Percentiles rank a stretch among this genome's conserved stretches.
Conservation (phyloP, 208 protist species). For the Blastocrithidia nonstop region DNA sequence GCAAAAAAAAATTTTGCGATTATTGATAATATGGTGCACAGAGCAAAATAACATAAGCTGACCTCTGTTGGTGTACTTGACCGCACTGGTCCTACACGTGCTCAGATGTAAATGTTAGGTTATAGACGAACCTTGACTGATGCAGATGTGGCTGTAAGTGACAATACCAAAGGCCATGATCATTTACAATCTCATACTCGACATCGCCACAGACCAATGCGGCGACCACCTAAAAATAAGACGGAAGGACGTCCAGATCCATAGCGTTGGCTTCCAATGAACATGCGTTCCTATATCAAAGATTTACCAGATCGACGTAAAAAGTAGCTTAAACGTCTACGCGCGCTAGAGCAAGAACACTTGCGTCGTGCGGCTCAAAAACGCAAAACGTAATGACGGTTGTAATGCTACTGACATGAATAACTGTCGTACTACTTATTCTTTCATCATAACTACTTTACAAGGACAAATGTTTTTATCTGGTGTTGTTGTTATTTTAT, state of each 20-base stretch:
- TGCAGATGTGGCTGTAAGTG: no score
- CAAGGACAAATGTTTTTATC: neutral
- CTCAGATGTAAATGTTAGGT: no score
- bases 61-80: no score
- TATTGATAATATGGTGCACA: slow-evolving; percentile 7
- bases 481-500: no score
- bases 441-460: neutral
- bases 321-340: slow-evolving; percentile 64
- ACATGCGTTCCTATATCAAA: slow-evolving; percentile 67
- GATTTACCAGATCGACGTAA: slow-evolving; percentile 66
- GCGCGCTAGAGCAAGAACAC: slow-evolving; percentile 71
- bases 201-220: slow-evolving; percentile 21
- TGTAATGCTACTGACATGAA: slow-evolving; percentile 3
- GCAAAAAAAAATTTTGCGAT: slow-evolving; percentile 5
- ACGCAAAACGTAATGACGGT: slow-evolving; percentile 4
- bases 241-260: slow-evolving; percentile 56
- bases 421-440: neutral
- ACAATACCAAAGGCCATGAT: no score
- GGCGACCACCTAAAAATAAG: slow-evolving; percentile 11
- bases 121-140: no score
- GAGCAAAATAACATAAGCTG: no score
- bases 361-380: slow-evolving; percentile 24
- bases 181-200: no score
- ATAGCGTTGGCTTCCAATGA: slow-evolving; percentile 77
- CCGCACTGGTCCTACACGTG: no score